A percentile compares a stretch with the other conserved stretches of the same genome.
Conservation (phyloP, 75 land plant species). For the Cunninghamia lanceolata region DNA sequence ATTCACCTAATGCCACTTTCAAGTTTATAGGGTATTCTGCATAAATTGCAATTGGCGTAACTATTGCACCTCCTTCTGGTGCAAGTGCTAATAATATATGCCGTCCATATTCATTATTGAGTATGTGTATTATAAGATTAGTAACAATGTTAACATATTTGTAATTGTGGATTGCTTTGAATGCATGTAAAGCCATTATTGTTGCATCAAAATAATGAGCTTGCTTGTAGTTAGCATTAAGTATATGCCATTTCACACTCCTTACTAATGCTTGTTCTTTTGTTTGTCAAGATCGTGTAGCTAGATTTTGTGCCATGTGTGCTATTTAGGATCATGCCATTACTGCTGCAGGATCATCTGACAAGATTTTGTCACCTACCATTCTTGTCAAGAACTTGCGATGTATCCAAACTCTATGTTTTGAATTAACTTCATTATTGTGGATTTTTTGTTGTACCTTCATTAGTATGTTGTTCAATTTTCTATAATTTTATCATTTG, state of each 20-base stretch:
- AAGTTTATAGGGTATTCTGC: no score
- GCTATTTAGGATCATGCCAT: conserved; percentile 44
- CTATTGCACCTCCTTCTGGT: no score
- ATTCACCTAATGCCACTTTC: no score
- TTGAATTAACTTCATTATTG: neutral
- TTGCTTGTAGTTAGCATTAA: neutral
- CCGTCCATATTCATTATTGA: neutral
- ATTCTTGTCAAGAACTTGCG: conserved; percentile 59
- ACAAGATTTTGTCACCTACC: conserved; percentile 62
- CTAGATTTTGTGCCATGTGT: conserved; percentile 48
- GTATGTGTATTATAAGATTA: neutral
- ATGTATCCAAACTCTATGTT: conserved; percentile 31
- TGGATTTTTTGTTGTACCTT: neutral
- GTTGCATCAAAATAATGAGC: neutral
- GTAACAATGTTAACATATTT: neutral
- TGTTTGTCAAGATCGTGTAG: conserved; percentile 21
- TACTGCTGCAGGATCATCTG: conserved; percentile 55
- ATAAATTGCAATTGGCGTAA: no score
- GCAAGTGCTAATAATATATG: no score
- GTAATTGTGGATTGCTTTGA: neutral
- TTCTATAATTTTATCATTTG: neutral
- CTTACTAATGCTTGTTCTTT: neutral
- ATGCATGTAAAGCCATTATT: neutral
- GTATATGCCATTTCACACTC: neutral
- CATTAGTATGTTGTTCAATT: neutral